Conservation (phyloP, 306 rosid genomes). For the Nissolia schottii region DNA sequence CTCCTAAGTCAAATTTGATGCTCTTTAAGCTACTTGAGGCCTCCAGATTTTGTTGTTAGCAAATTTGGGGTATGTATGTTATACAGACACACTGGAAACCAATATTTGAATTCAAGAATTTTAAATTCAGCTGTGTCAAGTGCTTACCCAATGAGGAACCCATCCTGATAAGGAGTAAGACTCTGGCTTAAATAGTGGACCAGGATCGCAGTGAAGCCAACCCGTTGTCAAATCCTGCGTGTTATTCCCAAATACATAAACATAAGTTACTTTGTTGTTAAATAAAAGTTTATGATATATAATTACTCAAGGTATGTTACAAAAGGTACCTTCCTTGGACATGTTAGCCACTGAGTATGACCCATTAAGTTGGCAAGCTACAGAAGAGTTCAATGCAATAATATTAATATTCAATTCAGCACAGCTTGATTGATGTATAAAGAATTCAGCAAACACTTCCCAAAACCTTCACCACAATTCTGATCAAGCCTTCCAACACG, state of each 20-base stretch:
- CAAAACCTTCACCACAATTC: not conserved
- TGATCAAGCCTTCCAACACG: not conserved
- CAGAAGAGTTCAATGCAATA: conserved; percentile 36
- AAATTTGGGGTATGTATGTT: not conserved
- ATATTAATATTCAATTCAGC: conserved; percentile 17
- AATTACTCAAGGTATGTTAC: conserved; percentile 9
- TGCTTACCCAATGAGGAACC: conserved; percentile 73
- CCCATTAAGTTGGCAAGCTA: conserved; percentile 96
- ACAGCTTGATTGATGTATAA: not conserved
- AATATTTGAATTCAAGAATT: not conserved
- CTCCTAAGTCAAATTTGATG: not conserved
- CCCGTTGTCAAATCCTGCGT: conserved; percentile 88
- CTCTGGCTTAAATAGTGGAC: conserved; percentile 81
- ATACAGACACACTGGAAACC: not conserved
- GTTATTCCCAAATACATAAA: conserved; percentile 20
- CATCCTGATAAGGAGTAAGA: conserved; percentile 55
- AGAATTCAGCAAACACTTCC: conserved; percentile 8
- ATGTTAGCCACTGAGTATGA: conserved; percentile 79
- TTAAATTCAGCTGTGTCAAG: conserved; percentile 7
- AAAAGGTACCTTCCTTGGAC: conserved; percentile 89
- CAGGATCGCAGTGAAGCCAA: conserved; percentile 98
- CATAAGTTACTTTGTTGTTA: conserved; percentile 15
- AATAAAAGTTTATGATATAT: conserved; percentile 8
- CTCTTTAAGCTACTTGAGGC: not conserved
- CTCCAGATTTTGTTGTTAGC: not conserved